Base-by-base conservation (phyloP, 2,329 filamentous ascomycete species). In the Tolypocladium pustulatum region DNA sequence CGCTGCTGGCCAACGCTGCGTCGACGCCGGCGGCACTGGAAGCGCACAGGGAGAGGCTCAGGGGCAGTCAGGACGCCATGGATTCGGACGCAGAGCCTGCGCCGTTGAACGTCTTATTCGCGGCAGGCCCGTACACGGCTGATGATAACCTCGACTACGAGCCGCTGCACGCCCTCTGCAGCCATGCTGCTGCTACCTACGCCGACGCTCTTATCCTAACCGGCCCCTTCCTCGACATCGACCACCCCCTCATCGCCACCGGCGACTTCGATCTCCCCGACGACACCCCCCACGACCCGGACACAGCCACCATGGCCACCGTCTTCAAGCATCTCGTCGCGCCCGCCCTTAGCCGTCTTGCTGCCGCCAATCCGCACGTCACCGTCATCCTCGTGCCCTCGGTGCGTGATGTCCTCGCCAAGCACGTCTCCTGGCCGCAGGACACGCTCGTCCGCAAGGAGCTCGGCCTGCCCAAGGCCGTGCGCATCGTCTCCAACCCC, bases 81-180 rank as follows among this genome's bases (percentile, higher is more conserved):
- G 85, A 81, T 41, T 75, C 78, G 2, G 73, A 72, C 58, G 62
- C 66, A 4, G 69, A 73, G 17, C 80, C 83, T 0, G 76, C 84
- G 10, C 91, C 93, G 0, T 74, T 97, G 22, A 91, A 82, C 65
- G 77, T 96, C 56, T 73, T 97, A 41, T 81, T 93, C 60, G 90
- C 88, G 1, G 84, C 91, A 0, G 94, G 94, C 0, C 94, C 94
- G 0, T 99, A 95, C 73, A 96, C 92, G 0, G 85, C 91, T 3
- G 92, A 97, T 65, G 89, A 93, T 67, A 95, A 95, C 68, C 85
- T 99, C 53, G 88, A 91, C 64, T 99, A 92, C 69, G 89, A 95
- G 67, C 89, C 93, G 9, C 77, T 99, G 1, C 86, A 91, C 66
- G 85, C 89, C 36, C 80, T 99, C 20, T 93, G 93, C 69, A 81